These are phyloP conservation scores for Phytophthora melonis DNA, from an alignment of 352 stramenopile genomes.

Conservation along the genomic window DNA sequence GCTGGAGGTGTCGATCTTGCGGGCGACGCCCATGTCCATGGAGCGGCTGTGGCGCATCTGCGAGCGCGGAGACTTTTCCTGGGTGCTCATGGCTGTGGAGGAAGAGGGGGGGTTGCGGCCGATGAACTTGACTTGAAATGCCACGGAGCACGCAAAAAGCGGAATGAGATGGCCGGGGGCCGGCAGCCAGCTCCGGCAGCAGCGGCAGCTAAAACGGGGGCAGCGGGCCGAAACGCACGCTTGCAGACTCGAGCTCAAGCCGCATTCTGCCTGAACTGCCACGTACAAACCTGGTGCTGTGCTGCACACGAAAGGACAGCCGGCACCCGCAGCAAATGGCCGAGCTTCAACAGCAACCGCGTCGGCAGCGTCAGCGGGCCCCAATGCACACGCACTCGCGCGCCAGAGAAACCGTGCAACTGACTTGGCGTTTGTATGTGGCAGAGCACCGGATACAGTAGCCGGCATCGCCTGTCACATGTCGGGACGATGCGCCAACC, in stretches of 20 bases:
- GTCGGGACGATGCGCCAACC: conserved; percentile 10
- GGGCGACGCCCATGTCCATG: conserved; percentile 67
- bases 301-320: conserved; percentile 39
- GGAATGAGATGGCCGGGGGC: conserved; percentile 28
- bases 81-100: conserved; percentile 36
- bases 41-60: conserved; percentile 58
- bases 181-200: too few species aligned
- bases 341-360: conserved; percentile 45
- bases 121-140: conserved; percentile 26
- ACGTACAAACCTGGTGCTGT: conserved; percentile 15
- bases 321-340: conserved; percentile 19
- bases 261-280: background rate
- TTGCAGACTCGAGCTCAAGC: background rate
- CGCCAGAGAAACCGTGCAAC: conserved; percentile 16
- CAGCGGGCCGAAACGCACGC: background rate
- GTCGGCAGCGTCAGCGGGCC: conserved; percentile 25
- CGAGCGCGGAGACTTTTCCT: conserved; percentile 36
- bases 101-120: conserved; percentile 3
- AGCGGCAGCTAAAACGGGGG: background rate
- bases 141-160: conserved; percentile 45
- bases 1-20: conserved; percentile 60
- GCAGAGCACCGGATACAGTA: conserved; percentile 11
- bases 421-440: conserved; percentile 22
- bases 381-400: background rate
- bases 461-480: conserved; percentile 35